Evolutionary conservation across 2,329 filamentous ascomycete species (phyloP).

Genomic region (Hortaea werneckii): DNA sequence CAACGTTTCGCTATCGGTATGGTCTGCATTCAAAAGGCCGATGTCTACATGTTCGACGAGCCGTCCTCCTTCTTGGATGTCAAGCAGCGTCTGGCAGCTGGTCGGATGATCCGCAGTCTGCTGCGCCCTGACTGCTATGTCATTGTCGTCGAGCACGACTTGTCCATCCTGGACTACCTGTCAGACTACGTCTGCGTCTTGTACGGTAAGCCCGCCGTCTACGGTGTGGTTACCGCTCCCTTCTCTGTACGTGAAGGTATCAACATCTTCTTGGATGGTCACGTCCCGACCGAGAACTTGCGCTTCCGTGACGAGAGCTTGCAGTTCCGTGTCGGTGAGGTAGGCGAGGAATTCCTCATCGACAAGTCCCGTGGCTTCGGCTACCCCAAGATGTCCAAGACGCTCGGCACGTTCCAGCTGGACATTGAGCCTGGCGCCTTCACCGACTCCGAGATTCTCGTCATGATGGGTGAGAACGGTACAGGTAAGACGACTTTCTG

Average conservation of each 20-base stretch:
- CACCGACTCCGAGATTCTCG: conserved; percentile 95
- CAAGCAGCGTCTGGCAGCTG: conserved; percentile 92
- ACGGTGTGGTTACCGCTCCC: conserved; percentile 93
- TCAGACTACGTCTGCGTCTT: conserved; percentile 97
- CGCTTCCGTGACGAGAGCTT: conserved; percentile 96
- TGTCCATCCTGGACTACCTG: conserved; percentile 95
- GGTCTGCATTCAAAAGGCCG: conserved; percentile 89
- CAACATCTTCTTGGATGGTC: conserved; percentile 97
- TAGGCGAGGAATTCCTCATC: conserved; percentile 73
- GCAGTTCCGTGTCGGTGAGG: conserved; percentile 87
- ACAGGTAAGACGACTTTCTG: conserved; percentile 99
- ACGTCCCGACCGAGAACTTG: conserved; percentile 96
- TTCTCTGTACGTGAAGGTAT: conserved; percentile 96
- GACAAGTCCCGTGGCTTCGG: conserved; percentile 77
- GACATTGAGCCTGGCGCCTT: conserved; percentile 74
- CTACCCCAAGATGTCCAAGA: conserved; percentile 90
- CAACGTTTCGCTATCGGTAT: conserved; percentile 96
- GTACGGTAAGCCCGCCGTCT: conserved; percentile 89
- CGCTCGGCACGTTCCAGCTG: conserved; percentile 77
- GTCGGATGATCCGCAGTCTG: conserved; percentile 82
- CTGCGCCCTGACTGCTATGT: conserved; percentile 86
- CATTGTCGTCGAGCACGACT: conserved; percentile 98
- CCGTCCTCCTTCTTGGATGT: conserved; percentile 98
- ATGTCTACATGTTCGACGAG: conserved; percentile 99
- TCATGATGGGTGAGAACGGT: conserved; percentile 99